Evolutionary conservation across 2,329 filamentous ascomycete genomes (phyloP), one percentile per base, ranked within the genome.

Genomic region (Escovopsis sp.): DNA sequence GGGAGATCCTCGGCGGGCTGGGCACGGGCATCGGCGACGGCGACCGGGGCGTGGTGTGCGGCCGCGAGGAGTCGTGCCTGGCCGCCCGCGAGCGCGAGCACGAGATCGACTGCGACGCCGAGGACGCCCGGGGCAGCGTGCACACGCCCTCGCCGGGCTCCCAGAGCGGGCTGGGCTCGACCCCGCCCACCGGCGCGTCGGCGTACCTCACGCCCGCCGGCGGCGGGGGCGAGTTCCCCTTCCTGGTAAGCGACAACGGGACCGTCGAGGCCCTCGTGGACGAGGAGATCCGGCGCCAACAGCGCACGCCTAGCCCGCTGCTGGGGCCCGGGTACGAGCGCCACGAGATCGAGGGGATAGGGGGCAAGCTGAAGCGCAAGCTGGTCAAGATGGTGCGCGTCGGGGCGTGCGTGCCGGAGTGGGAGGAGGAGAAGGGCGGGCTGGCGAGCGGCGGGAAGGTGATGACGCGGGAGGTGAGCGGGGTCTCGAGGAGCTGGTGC

Each of bases 331-430:
- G 87, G 3, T 95, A 94, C 55, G 72, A 79, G 43, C 72, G 84
- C 35, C 87, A 94, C 55, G 88, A 95, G 61, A 84, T 95, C 45
- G 85, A 94, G 54, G 88, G 88, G 2, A 84, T 95, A 36, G 88
- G 88, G 10, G 88, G 88, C 1, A 74, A 82, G 12, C 76, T 95
- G 41, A 94, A 94, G 68, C 83, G 81, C 46, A 94, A 89, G 63
- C 70, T 83, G n/a, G 84, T 91, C 52, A 80, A 81, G 53, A 80
- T 85, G 64, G 76, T 93, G 6, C 74, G 72, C 45, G 79, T 95
- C 0, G 89, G 88, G 1, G 83, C 81, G 5, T 85, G 81, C 47
- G 89, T 95, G 11, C 81, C 82, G 47, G 85, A 94, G 57, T 87
- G 80, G 64, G 82, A 84, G 48, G 85, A 89, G 54, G 85, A 93